These are phyloP conservation scores for Solanum phureja DNA, from an alignment of 257 asterid species.

Conservation along the genomic window DNA sequence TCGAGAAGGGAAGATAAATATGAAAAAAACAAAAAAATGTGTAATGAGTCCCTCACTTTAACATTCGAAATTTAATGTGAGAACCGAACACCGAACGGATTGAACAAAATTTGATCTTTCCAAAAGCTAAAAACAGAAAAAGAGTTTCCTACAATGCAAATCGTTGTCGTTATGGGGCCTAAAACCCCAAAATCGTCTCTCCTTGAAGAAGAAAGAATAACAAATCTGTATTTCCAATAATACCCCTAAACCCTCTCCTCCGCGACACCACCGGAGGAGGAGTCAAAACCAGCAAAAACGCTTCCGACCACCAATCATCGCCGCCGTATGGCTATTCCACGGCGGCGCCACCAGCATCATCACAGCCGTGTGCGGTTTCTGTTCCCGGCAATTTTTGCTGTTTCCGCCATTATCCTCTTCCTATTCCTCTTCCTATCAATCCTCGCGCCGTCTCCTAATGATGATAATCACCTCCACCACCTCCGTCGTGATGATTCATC, in stretches of 20 bases:
- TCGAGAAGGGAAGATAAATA: not conserved
- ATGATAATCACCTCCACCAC: constrained; percentile 39
- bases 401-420: constrained; percentile 49
- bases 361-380: constrained; percentile 34
- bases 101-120: not conserved
- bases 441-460: constrained; percentile 67
- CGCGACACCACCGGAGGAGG: not conserved
- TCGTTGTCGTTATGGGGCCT: not conserved
- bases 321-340: constrained; percentile 51
- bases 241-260: not conserved
- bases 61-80: not conserved
- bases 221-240: not conserved
- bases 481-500: constrained; percentile 9
- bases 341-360: constrained; percentile 75
- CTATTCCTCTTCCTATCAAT: constrained; percentile 43
- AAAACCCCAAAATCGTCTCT: not conserved
- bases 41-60: not conserved
- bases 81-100: accelerated
- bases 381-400: constrained; percentile 38
- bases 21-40: not conserved
- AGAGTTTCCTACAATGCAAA: not conserved
- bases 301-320: constrained; percentile 11
- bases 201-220: not conserved
- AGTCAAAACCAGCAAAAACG: not conserved
- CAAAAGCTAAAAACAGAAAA: not conserved